A percentile compares a stretch with the other conserved stretches of the same genome.
These are phyloP conservation scores for Trametes polyzona DNA, from an alignment of 1,284 basidiomycete species.

Conservation along the genomic window DNA sequence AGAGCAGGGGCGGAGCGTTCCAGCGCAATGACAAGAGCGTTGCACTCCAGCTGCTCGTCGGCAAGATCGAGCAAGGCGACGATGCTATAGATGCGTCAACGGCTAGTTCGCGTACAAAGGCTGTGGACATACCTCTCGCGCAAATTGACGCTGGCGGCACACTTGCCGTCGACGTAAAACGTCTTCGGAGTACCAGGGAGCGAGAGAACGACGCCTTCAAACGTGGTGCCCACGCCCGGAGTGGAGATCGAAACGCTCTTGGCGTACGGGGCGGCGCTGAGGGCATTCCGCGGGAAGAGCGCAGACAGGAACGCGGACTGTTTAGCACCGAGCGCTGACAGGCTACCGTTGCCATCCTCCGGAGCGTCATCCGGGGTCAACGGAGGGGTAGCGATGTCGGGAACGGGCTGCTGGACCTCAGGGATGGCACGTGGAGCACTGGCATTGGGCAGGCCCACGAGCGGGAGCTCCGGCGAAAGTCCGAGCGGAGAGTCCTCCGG, in stretches of 20 bases:
- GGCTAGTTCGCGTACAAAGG: slow-evolving; percentile 1
- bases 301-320: slow-evolving; percentile 71
- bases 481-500: slow-evolving; percentile 26
- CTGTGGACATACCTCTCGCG: slow-evolving; percentile 67
- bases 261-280: slow-evolving; percentile 67
- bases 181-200: slow-evolving; percentile 72
- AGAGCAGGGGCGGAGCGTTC: slow-evolving; percentile 62
- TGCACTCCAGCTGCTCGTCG: slow-evolving; percentile 76
- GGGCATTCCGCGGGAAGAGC: slow-evolving; percentile 72
- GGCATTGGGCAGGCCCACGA: slow-evolving; percentile 26
- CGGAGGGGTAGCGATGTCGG: slow-evolving; percentile 58
- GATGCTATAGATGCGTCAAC: slow-evolving; percentile 51
- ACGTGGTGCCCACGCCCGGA: slow-evolving; percentile 64
- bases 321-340: slow-evolving; percentile 39
- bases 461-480: slow-evolving; percentile 20
- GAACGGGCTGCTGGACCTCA: slow-evolving; percentile 31
- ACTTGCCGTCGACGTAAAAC: slow-evolving; percentile 81
- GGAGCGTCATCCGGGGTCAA: slow-evolving; percentile 57
- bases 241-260: slow-evolving; percentile 74
- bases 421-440: slow-evolving; percentile 51
- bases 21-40: slow-evolving; percentile 75
- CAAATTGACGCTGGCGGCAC: slow-evolving; percentile 72
- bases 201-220: slow-evolving; percentile 77
- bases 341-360: slow-evolving; percentile 32
- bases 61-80: slow-evolving; percentile 83